These are phyloP conservation scores for Umbelopsis sp. DNA, from an alignment of 192 early-diverging fungal genomes.

Conservation along the genomic window DNA sequence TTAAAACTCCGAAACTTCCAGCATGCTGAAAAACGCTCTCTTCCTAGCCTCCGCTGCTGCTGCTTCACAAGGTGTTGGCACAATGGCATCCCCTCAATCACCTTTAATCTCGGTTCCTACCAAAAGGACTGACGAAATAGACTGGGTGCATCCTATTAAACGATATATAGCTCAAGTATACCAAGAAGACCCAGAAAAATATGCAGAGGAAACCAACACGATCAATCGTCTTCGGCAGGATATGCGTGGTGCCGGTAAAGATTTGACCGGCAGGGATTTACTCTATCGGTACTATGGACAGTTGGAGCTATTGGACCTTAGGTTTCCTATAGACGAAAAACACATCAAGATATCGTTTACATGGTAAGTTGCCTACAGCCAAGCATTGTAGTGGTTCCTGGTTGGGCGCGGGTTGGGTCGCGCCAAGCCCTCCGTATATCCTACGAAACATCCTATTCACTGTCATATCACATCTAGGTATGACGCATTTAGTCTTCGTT, in stretches of 20 bases:
- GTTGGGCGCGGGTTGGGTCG: neutral
- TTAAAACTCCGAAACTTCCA: neutral
- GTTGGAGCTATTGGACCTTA: slow-evolving; percentile 88
- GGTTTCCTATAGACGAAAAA: slow-evolving; percentile 93
- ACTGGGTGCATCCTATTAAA: slow-evolving; percentile 85
- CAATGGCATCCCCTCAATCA: slow-evolving; percentile 47
- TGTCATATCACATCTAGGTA: slow-evolving; percentile 37
- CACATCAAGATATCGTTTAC: slow-evolving; percentile 87
- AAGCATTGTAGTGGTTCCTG: neutral
- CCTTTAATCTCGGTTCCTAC: slow-evolving; percentile 67
- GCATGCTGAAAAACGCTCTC: no score
- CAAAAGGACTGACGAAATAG: slow-evolving; percentile 90
- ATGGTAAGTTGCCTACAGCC: slow-evolving; percentile 62
- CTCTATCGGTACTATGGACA: slow-evolving; percentile 97
- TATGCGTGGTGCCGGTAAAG: slow-evolving; percentile 92
- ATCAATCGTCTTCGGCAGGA: slow-evolving; percentile 95
- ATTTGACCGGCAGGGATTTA: slow-evolving; percentile 90
- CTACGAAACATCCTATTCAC: neutral
- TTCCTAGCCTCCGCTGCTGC: neutral
- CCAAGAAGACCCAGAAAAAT: slow-evolving; percentile 94
- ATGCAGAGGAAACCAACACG: slow-evolving; percentile 76
- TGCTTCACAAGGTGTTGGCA: neutral
- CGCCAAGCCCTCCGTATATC: slow-evolving; percentile 17
- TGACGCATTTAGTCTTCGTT: slow-evolving; percentile 84
- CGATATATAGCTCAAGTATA: slow-evolving; percentile 82